Base-by-base conservation (phyloP, 1,139 yeast genomes). In the Candida sanyaensis region DNA sequence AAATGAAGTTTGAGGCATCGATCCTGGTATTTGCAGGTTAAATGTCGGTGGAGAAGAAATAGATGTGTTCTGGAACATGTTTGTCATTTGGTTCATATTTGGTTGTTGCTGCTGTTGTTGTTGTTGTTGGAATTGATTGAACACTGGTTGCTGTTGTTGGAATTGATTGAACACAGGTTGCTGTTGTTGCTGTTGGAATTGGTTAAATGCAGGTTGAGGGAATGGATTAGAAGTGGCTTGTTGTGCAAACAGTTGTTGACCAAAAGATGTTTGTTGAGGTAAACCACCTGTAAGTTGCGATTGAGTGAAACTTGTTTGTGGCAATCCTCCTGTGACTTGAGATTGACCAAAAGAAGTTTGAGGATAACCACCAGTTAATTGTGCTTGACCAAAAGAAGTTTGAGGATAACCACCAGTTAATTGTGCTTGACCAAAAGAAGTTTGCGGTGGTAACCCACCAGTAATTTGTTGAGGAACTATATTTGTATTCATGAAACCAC, bases 21-120 rank as follows among this genome's bases (percentile, higher is more conserved):
- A 24, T 6, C 13, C 39, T 26, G 69, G 70, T 30, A 52, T 56
- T 45, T 55, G 67, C 37, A 56, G 58, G 27, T 42, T 43, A n/a
- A 50, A 47, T 26, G 52, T 41, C 10, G 50, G 36, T 9, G 56
- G 55, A 12, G 50, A 28, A 3, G 54, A 50, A 6, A 52, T 43
- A 8, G 54, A 46, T 2, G 89, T 79, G 58, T 81, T 84, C 66
- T 84, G 91, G 69, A 87, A 77, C 77, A 82, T 81, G 57, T 77
- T 80, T 10, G 82, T 75, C 60, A 86, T 59, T 52, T 77, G 81
- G 56, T 77, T 80, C 66, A 86, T 69, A 49, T 68, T 60, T 6
- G 62, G 60, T 50, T 52, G 64, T 39, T 45, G 53, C n/a, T n/a
- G n/a, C n/a, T n/a, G n/a, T n/a, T n/a, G n/a, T n/a, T n/a, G n/a